A percentile compares a stretch with the other conserved stretches of the same genome.
These are phyloP conservation scores for Dillenia suffruticosa DNA, from an alignment of 164 flowering plant species.

Conservation along the genomic window DNA sequence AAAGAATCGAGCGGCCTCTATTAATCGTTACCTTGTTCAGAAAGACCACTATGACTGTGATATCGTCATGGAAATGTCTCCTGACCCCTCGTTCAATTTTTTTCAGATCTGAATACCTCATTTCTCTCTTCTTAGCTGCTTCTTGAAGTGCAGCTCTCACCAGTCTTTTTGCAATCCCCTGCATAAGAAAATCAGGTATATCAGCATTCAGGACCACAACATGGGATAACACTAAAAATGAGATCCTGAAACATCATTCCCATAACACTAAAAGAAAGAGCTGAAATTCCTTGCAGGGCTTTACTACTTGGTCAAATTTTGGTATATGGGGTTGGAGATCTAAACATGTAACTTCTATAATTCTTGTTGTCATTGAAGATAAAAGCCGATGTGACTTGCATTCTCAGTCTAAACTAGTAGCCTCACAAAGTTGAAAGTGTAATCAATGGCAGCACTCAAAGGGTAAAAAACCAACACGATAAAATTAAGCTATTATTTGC, in stretches of 20 bases:
- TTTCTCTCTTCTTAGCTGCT: slow-evolving; percentile 67
- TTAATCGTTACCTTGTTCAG: slow-evolving; percentile 22
- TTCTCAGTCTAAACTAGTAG: too few species aligned
- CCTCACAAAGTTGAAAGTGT: not conserved
- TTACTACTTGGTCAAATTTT: too few species aligned
- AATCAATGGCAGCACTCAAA: not conserved
- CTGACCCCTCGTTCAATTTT: slow-evolving; percentile 62
- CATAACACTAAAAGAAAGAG: too few species aligned
- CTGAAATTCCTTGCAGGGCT: too few species aligned
- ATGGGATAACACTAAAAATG: too few species aligned
- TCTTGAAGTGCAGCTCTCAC: slow-evolving; percentile 48
- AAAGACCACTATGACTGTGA: slow-evolving; percentile 46
- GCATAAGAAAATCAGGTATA: slow-evolving; percentile 6
- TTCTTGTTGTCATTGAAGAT: too few species aligned
- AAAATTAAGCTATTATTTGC: too few species aligned
- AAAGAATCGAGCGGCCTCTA: slow-evolving; percentile 19
- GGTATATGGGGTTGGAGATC: too few species aligned
- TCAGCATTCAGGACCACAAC: too few species aligned
- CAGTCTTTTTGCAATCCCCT: slow-evolving; percentile 62
- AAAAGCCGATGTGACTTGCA: not conserved
- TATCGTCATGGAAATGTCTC: slow-evolving; percentile 68
- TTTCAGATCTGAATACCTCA: slow-evolving; percentile 59
- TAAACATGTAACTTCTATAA: too few species aligned
- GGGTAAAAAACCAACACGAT: too few species aligned
- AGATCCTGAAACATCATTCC: too few species aligned